Evolutionary conservation across 495 filamentous ascomycete genomes (phyloP), one percentile per base, ranked within the genome.

Genomic region (Hypoxylon perforatum): DNA sequence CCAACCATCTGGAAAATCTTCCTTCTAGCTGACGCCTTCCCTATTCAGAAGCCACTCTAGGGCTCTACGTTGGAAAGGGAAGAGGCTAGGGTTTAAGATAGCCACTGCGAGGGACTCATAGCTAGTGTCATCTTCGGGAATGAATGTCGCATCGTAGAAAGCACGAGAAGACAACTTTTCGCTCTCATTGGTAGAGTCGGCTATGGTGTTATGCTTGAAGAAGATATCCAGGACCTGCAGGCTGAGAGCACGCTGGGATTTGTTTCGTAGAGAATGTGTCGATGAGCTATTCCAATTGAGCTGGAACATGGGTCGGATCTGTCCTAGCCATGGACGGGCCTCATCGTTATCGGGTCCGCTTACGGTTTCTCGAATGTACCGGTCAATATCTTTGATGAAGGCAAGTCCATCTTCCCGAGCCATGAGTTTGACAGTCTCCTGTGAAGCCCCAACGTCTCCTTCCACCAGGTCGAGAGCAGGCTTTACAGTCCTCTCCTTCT

Each of bases 31-130:
- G 9, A 78, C 79, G 3, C 80, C 79, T 71, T 84, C 81, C 2
- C 78, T 76, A 15, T 65, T 72, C 19, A 82, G 55, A 9, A 84
- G 70, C 81, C 81, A 84, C 39, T 82, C 75, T 14, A 83, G 65
- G 8, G 79, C 73, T 49, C 80, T 58, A 3, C 67, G 71, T 63
- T 84, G 81, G 63, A 83, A 84, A 4, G 81, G 81, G 61, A 73
- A 83, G 2, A 83, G 65, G 1, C 23, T 70, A 3, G 80, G 68
- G 6, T 71, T 49, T 0, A 84, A 63, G 14, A 47, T 47, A 3
- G 75, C 71, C 17, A 77, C 50, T 10, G 61, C 18, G 54, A 79
- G 61, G 4, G 67, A 48, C 0, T 57, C 44, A 0, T 74, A 39
- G 17, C 72, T 58, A 1, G 63, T 42, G 41, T 76, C 57, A 3